Evolutionary conservation across 1,139 yeast species (phyloP).

Genomic region (Pichia sp.): DNA sequence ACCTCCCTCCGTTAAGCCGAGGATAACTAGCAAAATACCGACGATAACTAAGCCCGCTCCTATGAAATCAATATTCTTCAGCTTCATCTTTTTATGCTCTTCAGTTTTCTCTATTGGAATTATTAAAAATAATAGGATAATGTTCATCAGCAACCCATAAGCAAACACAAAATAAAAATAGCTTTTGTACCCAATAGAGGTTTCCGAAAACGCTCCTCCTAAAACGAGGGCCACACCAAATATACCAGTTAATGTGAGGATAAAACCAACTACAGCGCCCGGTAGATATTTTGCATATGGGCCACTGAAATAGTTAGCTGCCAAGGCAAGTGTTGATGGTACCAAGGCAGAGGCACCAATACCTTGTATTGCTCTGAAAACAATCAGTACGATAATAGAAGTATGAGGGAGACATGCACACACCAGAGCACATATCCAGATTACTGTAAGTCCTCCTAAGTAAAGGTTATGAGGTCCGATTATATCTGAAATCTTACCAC

Average conservation of each 20-base stretch:
- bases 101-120: conserved; percentile 28
- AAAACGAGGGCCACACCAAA: conserved; percentile 34
- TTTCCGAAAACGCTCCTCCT: conserved; percentile 37
- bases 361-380: conserved; percentile 39
- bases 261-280: conserved; percentile 27
- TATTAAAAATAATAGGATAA: conserved; percentile 24
- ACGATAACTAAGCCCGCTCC: conserved; percentile 30
- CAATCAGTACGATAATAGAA: conserved; percentile 32
- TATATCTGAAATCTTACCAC: conserved; percentile 38
- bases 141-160: conserved; percentile 14
- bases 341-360: conserved; percentile 36
- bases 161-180: conserved; percentile 34
- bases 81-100: conserved; percentile 18
- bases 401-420: conserved; percentile 26
- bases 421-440: conserved; percentile 32
- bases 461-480: conserved; percentile 35
- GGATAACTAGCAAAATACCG: conserved; percentile 32
- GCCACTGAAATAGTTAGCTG: conserved; percentile 29
- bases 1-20: conserved; percentile 38
- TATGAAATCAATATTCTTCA: conserved; percentile 30
- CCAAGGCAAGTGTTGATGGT: conserved; percentile 33
- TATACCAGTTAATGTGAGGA: conserved; percentile 28
- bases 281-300: conserved; percentile 24
- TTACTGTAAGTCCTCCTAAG: conserved; percentile 20
- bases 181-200: conserved; percentile 33